Conservation (phyloP, 2,329 filamentous ascomycete species). For the Fusarium bactridioides region DNA sequence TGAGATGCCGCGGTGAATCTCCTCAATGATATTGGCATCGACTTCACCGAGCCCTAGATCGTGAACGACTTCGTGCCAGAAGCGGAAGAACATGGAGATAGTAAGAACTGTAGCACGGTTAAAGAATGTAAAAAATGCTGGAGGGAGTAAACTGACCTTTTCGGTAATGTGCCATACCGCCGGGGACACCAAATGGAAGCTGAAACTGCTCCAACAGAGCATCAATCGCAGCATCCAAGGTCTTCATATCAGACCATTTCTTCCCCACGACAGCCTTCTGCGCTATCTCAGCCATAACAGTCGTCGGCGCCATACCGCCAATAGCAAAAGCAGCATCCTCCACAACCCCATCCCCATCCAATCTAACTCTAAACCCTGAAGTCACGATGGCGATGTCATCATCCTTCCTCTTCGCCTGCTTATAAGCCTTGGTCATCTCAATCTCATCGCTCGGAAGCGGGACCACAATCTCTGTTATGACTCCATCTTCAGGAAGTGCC, state of each 20-base stretch:
- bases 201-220: background rate
- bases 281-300: background rate
- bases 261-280: background rate
- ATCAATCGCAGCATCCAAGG: background rate
- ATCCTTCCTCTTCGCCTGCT: slow-evolving; percentile 1
- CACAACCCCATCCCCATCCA: background rate
- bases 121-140: accelerated
- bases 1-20: background rate
- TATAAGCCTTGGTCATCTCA: background rate
- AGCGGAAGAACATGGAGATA: background rate
- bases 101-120: background rate
- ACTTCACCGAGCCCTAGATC: background rate
- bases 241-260: background rate
- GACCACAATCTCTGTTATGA: background rate
- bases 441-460: background rate
- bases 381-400: background rate
- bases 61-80: background rate
- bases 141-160: background rate
- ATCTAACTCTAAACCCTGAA: background rate
- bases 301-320: background rate
- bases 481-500: background rate
- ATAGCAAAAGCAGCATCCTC: background rate
- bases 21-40: background rate
- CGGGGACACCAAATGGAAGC: background rate
- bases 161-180: background rate